Evolutionary conservation across 306 rosid genomes (phyloP).

Genomic region (Trifolium repens): DNA sequence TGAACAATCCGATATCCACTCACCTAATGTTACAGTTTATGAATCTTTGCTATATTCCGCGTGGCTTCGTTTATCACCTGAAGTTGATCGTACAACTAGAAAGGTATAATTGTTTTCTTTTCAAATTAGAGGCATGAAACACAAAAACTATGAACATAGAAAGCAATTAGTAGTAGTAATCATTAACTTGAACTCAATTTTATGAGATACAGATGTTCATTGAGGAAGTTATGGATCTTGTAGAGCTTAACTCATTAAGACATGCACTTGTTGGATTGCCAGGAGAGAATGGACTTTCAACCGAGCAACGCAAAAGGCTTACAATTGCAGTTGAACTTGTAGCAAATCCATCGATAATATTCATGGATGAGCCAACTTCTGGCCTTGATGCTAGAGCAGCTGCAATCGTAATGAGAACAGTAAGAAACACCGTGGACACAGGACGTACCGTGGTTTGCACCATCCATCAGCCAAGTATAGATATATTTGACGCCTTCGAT

Average conservation of each 20-base stretch:
- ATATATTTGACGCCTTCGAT: constrained; percentile 44
- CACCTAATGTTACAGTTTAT: constrained; percentile 74
- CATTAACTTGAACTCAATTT: not conserved
- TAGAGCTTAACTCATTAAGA: constrained; percentile 49
- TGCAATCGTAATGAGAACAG: constrained; percentile 46
- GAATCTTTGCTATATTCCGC: constrained; percentile 76
- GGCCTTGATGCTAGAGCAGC: constrained; percentile 50
- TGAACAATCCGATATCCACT: constrained; percentile 82
- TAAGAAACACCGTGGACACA: constrained; percentile 43
- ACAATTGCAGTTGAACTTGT: constrained; percentile 54
- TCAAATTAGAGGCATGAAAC: not conserved
- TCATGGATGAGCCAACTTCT: constrained; percentile 43
- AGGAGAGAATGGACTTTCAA: constrained; percentile 48
- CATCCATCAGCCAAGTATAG: constrained; percentile 45
- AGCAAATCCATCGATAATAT: constrained; percentile 39
- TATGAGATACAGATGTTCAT: constrained; percentile 44
- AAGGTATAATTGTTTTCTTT: constrained; percentile 42
- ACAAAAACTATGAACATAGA: not conserved
- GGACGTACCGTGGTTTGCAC: constrained; percentile 44
- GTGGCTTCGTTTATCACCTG: constrained; percentile 69
- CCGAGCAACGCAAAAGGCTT: constrained; percentile 56
- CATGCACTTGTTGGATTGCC: constrained; percentile 54
- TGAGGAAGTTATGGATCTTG: constrained; percentile 58
- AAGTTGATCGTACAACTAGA: constrained; percentile 60
- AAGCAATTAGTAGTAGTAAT: not conserved